Evolutionary conservation across 257 asterid species (phyloP).

Genomic region (Solanum bulbocastanum): DNA sequence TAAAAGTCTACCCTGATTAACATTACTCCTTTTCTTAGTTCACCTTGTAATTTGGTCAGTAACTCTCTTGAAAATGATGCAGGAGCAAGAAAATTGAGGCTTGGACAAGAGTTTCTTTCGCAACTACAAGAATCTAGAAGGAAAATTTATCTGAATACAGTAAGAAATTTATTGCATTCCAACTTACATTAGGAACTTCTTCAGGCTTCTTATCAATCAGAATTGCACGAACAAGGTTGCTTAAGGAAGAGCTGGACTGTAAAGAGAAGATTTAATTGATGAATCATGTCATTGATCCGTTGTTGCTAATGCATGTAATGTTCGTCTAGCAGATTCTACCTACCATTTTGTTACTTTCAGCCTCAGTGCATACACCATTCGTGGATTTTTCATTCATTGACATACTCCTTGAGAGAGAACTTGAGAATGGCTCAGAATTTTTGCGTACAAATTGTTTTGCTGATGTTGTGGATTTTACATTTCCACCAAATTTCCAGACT

Average conservation of each 20-base stretch:
- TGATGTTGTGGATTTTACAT: constrained; percentile 43
- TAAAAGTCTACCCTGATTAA: not conserved
- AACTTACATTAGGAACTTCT: constrained; percentile 77
- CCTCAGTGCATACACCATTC: constrained; percentile 25
- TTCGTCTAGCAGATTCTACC: constrained; percentile 1
- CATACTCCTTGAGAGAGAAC: constrained; percentile 46
- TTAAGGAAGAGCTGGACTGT: constrained; percentile 73
- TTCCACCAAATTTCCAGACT: constrained; percentile 87
- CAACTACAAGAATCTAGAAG: not conserved
- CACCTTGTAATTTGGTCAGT: not conserved
- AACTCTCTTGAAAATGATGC: not conserved
- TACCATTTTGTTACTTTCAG: constrained; percentile 49
- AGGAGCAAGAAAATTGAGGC: not conserved
- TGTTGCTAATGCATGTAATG: not conserved
- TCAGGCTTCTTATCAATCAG: constrained; percentile 80
- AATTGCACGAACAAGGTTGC: constrained; percentile 63
- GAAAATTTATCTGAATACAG: not conserved
- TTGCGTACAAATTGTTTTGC: constrained; percentile 77
- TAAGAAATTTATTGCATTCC: not conserved
- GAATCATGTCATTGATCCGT: not conserved
- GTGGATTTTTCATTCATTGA: constrained; percentile 43
- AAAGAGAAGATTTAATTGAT: not conserved
- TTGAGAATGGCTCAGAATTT: constrained; percentile 77
- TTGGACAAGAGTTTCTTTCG: not conserved
- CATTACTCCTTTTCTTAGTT: not conserved